A percentile compares a stretch with the other conserved stretches of the same genome.
Evolutionary conservation across 2,329 filamentous ascomycete species (phyloP).

Genomic region (Pseudocercospora vitis): DNA sequence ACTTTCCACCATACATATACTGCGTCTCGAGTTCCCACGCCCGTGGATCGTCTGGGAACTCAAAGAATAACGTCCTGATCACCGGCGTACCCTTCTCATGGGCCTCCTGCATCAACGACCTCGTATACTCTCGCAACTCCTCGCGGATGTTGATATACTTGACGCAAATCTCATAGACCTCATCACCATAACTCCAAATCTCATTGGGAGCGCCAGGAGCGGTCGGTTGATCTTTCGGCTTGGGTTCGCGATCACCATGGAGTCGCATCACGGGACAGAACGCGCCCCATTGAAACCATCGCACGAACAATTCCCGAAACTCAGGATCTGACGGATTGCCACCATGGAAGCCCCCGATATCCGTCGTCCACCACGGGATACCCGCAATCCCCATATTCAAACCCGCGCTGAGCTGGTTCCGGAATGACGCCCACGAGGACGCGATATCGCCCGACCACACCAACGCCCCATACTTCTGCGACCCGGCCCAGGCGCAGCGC

Average conservation of each 20-base stretch:
- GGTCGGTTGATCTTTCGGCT: slow-evolving; percentile 34
- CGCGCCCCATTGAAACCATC: slow-evolving; percentile 70
- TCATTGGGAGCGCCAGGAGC: slow-evolving; percentile 58
- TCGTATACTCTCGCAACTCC: slow-evolving; percentile 58
- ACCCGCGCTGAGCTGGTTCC: slow-evolving; percentile 62
- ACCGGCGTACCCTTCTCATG: slow-evolving; percentile 61
- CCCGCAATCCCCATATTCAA: slow-evolving; percentile 66
- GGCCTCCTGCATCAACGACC: slow-evolving; percentile 59
- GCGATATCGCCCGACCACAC: slow-evolving; percentile 70
- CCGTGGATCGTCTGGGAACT: slow-evolving; percentile 57
- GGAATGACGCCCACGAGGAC: slow-evolving; percentile 60
- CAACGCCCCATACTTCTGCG: slow-evolving; percentile 63
- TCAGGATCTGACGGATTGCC: slow-evolving; percentile 56
- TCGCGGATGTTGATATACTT: slow-evolving; percentile 62
- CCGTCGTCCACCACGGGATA: slow-evolving; percentile 68
- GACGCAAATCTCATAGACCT: slow-evolving; percentile 47
- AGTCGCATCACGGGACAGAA: slow-evolving; percentile 68
- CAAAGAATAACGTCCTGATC: slow-evolving; percentile 64
- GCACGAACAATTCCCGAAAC: slow-evolving; percentile 63
- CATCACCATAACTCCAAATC: slow-evolving; percentile 28
- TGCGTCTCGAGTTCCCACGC: slow-evolving; percentile 61
- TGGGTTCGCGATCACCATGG: slow-evolving; percentile 65
- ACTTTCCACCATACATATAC: slow-evolving; percentile 64
- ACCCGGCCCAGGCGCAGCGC: slow-evolving; percentile 58
- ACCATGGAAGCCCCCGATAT: slow-evolving; percentile 69